Conservation (phyloP, 768 basidiomycete genomes). For the Collybia mongolica region DNA sequence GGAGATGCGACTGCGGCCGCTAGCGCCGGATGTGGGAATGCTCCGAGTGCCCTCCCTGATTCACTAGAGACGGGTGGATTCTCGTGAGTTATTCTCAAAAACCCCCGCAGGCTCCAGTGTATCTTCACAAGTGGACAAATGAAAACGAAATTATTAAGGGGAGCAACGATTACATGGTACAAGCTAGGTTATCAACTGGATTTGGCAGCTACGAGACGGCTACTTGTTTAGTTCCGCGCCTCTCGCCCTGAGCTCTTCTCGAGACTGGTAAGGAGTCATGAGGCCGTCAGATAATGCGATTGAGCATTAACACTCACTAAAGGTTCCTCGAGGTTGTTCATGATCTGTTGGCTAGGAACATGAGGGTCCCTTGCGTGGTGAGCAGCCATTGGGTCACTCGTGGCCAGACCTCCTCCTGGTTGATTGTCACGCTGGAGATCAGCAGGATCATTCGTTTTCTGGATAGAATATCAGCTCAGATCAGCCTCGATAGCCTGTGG, state of each 20-base stretch:
- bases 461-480: not conserved
- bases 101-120: not conserved
- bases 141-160: no score
- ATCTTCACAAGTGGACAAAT: no score
- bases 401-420: constrained; percentile 32
- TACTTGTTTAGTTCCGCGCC: constrained; percentile 44
- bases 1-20: constrained; percentile 32
- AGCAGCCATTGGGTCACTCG: constrained; percentile 38
- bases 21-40: constrained; percentile 36
- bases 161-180: no score
- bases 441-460: constrained; percentile 63
- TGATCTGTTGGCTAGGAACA: constrained; percentile 41
- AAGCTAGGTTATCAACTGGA: no score
- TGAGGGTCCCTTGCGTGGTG: constrained; percentile 53
- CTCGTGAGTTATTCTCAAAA: not conserved
- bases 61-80: constrained; percentile 42
- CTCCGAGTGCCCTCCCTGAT: constrained; percentile 30
- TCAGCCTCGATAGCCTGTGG: not conserved
- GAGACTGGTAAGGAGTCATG: constrained; percentile 32
- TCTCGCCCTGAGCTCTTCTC: constrained; percentile 47
- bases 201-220: no score
- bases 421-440: constrained; percentile 41
- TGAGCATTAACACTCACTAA: constrained; percentile 30
- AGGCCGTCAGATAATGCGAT: not conserved
- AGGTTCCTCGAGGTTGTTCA: constrained; percentile 46